Base-by-base conservation (phyloP, 495 filamentous ascomycete species). In the Xanthoparmelia taractica region DNA sequence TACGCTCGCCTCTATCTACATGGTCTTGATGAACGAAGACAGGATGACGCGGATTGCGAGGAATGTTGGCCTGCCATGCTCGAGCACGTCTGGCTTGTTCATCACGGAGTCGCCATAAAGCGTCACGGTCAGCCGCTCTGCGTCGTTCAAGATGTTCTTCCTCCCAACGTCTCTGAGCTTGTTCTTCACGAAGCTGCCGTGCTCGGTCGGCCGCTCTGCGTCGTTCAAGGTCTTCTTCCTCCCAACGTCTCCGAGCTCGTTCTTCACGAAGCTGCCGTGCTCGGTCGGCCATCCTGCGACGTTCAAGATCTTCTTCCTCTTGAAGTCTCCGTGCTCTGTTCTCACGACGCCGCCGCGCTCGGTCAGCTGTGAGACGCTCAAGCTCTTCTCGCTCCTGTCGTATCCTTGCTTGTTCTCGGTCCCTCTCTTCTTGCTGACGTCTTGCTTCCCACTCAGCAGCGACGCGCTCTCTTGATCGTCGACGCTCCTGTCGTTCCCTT, bases 41-140 rank as follows among this genome's bases (percentile, higher is more conserved):
- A 23, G 31, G 48, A 56, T 63, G 60, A 29, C 60, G 60, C 38
- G 60, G 60, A 45, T 0, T 29, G 50, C 29, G 60, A 25, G 60
- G 60, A 34, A 63, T n/a, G 18, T 55, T 40, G 52, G 60, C 60
- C 34, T 41, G 13, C 29, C 13, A 38, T 1, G 43, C 15, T 6
- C 60, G 60, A 17, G n/a, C 40, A 41, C 33, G 25, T 41, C 29
- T 48, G 33, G n/a, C n/a, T 23, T 25, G 41, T 31, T 43, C 25
- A 2, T 56, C 60, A 41, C 23, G 37, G 25, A 12, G 34, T 43
- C 60, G 25, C 47, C 48, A 17, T 15, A 36, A 36, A 5, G 34
- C 34, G 10, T 13, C 34, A 29, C 45, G n/a, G 6, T 41, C 47
- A 8, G 40, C 34, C 6, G 36, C 40, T 47, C 40, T 23, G 25